Evolutionary conservation across 2,329 filamentous ascomycete genomes (phyloP).

Genomic region (Colletotrichum viniferum): DNA sequence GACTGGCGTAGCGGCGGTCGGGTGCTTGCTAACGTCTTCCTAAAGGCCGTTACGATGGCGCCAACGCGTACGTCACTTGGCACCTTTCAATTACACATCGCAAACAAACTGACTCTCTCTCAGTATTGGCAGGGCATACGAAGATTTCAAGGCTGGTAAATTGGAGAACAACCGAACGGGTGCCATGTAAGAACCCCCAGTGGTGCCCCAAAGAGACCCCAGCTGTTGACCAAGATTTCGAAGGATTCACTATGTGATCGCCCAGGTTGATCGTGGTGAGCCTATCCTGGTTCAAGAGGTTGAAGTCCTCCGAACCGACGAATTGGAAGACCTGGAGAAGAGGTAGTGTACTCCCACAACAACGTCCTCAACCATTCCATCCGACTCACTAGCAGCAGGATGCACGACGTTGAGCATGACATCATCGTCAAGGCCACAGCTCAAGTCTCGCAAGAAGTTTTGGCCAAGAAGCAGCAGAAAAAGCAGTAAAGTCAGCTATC

Average conservation of each 20-base stretch:
- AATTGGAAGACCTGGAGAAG: slow-evolving; percentile 55
- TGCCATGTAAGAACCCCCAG: slow-evolving; percentile 60
- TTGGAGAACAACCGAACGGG: slow-evolving; percentile 75
- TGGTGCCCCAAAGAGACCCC: too few relatives aligned
- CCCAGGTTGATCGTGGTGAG: slow-evolving; percentile 79
- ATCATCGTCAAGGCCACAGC: slow-evolving; percentile 78
- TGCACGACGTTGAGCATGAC: slow-evolving; percentile 78
- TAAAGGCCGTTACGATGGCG: slow-evolving; percentile 75
- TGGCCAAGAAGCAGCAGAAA: slow-evolving; percentile 2
- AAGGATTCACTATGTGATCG: slow-evolving; percentile 79
- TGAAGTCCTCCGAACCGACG: slow-evolving; percentile 67
- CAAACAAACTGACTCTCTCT: neutral
- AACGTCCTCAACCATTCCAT: neutral
- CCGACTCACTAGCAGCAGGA: slow-evolving; percentile 43
- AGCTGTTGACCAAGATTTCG: neutral
- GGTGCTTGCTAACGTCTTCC: neutral
- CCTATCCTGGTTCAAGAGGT: slow-evolving; percentile 61
- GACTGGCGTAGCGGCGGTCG: neutral
- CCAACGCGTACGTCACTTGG: slow-evolving; percentile 52
- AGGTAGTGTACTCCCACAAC: neutral
- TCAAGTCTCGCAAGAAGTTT: slow-evolving; percentile 47
- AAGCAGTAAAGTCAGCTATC: neutral
- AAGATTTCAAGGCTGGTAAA: slow-evolving; percentile 68
- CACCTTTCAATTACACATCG: neutral
- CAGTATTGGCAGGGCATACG: slow-evolving; percentile 74